phyloP scores from a whole-genome alignment of 257 asterid genomes.

The Pogostemon cablin region DNA sequence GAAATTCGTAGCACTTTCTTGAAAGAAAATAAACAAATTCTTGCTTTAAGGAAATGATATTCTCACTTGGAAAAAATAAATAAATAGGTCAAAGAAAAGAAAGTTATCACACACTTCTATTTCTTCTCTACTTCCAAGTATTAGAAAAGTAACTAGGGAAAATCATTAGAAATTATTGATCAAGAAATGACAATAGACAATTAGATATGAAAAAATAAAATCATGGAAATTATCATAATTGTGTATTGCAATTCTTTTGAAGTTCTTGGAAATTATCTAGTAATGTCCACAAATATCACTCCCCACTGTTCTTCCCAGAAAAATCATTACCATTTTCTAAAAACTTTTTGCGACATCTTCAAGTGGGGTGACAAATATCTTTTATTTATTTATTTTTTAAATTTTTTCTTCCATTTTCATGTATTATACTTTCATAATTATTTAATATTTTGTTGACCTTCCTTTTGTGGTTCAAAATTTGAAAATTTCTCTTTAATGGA shows the following conservation, averaged over 20 bases:
- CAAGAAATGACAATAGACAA: background rate
- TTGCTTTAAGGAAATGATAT: background rate
- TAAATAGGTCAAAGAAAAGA: background rate
- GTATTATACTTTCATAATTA: too few relatives aligned
- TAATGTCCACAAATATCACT: background rate
- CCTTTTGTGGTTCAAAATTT: too few relatives aligned
- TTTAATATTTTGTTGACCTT: too few relatives aligned
- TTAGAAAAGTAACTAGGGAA: background rate
- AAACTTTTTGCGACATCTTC: too few relatives aligned
- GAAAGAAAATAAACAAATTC: background rate
- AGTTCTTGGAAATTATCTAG: too few relatives aligned
- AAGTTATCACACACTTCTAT: background rate
- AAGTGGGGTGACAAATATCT: too few relatives aligned
- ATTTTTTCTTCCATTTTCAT: too few relatives aligned
- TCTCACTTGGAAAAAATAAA: background rate
- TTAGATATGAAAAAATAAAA: background rate
- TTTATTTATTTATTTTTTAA: too few relatives aligned
- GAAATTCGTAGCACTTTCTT: slow-evolving; percentile 25
- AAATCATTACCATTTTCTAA: too few relatives aligned
- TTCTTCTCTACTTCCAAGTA: slow-evolving; percentile 2
- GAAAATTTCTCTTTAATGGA: too few relatives aligned
- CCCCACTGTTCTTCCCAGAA: background rate
- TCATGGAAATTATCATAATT: slow-evolving; percentile 11
- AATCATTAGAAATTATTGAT: slow-evolving; percentile 15
- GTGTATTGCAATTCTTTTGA: background rate